phyloP scores from a whole-genome alignment of 345 rosid genomes.

The Lumnitzera littorea region DNA sequence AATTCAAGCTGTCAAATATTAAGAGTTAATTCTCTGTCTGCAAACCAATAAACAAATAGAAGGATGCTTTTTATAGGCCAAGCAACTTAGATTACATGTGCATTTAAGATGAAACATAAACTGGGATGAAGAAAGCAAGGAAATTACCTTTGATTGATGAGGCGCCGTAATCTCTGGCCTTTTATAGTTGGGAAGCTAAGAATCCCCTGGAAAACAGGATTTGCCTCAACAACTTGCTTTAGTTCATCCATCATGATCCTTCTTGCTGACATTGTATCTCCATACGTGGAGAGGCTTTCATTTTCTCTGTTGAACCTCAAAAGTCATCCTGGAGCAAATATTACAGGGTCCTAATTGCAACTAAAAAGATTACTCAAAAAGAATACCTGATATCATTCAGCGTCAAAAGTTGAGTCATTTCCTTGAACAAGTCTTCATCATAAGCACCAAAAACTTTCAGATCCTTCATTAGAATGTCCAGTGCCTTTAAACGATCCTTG shows the following conservation, averaged over 20 bases:
- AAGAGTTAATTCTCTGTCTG: too few species aligned
- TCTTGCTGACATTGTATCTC: constrained; percentile 33
- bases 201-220: constrained; percentile 36
- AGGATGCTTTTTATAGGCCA: background rate
- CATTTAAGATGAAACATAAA: background rate
- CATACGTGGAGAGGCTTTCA: constrained; percentile 27
- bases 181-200: constrained; percentile 30
- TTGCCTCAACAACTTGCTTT: constrained; percentile 29
- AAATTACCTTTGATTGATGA: constrained; percentile 43
- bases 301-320: constrained; percentile 31
- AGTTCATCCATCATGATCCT: constrained; percentile 23
- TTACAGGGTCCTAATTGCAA: background rate
- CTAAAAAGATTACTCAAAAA: background rate
- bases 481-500: constrained; percentile 21
- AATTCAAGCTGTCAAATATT: constrained; percentile 35
- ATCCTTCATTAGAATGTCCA: constrained; percentile 33
- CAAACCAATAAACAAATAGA: background rate
- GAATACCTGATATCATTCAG: constrained; percentile 25
- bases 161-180: constrained; percentile 22
- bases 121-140: background rate
- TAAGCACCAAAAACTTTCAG: constrained; percentile 21
- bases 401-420: constrained; percentile 32
- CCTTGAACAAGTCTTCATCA: constrained; percentile 21
- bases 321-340: background rate
- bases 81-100: background rate